Base-by-base conservation (phyloP, 225 moss, liverwort and hornwort species). In the Anthoceros angustus region DNA sequence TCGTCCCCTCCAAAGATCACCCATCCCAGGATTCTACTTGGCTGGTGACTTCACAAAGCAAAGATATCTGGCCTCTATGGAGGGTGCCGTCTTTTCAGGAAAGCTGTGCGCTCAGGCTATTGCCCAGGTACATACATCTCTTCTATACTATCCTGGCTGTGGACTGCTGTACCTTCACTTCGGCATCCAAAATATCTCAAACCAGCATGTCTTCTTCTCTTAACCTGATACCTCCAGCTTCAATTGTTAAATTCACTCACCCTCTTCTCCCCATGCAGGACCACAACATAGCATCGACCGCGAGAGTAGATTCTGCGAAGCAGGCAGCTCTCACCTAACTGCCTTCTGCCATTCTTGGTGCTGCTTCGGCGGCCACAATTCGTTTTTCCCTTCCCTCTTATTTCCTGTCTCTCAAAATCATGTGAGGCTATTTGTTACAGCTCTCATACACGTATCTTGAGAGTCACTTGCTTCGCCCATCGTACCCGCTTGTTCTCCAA, bases 21-120 rank as follows among this genome's bases (percentile, higher is more conserved):
- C 88, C 7, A 84, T 95, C 42, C 45, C 80, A 43, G 83, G 75
- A 67, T 95, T 95, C 67, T 95, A 88, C 72, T 84, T 95, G 94
- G 70, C 94, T 42, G 94, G 94, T 74, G 94, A 95, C 71, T 95
- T 90, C 66, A 95, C 94, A 5, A 95, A 95, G 75, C 94, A 95
- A 63, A 90, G 86, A 73, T 95, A 85, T 70, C 88, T 95, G 40
- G 94, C 90, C 16, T 95, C 94, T 3, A 95, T 95, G 94, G 94
- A 95, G 80, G 94, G 94, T 42, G 94, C 94, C 45, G 94, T 90
- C 69, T 82, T 95, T 15, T 95, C 94, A 24, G 94, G 94, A 42
- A 95, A 95, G 69, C 74, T 79, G 8, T 95, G 94, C 65, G 82
- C 94, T 0, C 90, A 82, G 74, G 77, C 86, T 21, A 88, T 95